phyloP scores from a whole-genome alignment of 192 early-diverging fungal genomes.

The Gaertneriomyces semiglobifer region DNA sequence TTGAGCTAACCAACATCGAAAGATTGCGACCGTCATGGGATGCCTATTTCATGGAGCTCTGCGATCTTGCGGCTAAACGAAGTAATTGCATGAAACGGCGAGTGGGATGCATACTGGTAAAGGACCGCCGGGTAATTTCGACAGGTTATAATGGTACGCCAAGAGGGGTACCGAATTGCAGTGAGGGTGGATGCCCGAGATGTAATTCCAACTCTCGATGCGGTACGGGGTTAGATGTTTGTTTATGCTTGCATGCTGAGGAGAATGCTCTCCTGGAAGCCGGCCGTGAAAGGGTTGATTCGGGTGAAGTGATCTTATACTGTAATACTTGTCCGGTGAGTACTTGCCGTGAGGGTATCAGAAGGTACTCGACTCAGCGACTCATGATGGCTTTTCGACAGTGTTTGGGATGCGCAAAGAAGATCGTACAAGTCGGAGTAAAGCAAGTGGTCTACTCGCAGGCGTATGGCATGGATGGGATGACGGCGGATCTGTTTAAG shows the following conservation, averaged over 20 bases:
- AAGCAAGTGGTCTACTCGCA: conserved; percentile 87
- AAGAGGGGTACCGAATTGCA: conserved; percentile 86
- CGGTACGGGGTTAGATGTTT: conserved; percentile 77
- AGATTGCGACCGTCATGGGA: conserved; percentile 87
- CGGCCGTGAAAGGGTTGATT: conserved; percentile 81
- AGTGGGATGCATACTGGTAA: conserved; percentile 91
- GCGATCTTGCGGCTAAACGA: conserved; percentile 82
- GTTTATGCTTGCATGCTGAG: conserved; percentile 96
- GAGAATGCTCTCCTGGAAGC: conserved; percentile 98
- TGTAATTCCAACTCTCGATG: conserved; percentile 85
- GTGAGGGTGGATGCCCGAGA: conserved; percentile 86
- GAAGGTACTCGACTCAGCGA: conserved; percentile 6
- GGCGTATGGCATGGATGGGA: conserved; percentile 92
- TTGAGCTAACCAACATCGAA: conserved; percentile 65
- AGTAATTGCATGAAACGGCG: conserved; percentile 99
- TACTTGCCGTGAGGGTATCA: background rate
- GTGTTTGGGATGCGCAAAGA: conserved; percentile 85
- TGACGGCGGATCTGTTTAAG: conserved; percentile 74
- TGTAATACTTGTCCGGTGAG: conserved; percentile 84
- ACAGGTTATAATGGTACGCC: conserved; percentile 99
- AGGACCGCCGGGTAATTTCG: conserved; percentile 82
- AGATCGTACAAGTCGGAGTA: conserved; percentile 93
- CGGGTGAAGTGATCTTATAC: conserved; percentile 71
- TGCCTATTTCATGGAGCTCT: conserved; percentile 95
- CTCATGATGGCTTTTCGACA: conserved; percentile 11